A percentile compares a stretch with the other conserved stretches of the same genome.
Conservation (phyloP, 257 asterid genomes). For the Jacaranda copaia region DNA sequence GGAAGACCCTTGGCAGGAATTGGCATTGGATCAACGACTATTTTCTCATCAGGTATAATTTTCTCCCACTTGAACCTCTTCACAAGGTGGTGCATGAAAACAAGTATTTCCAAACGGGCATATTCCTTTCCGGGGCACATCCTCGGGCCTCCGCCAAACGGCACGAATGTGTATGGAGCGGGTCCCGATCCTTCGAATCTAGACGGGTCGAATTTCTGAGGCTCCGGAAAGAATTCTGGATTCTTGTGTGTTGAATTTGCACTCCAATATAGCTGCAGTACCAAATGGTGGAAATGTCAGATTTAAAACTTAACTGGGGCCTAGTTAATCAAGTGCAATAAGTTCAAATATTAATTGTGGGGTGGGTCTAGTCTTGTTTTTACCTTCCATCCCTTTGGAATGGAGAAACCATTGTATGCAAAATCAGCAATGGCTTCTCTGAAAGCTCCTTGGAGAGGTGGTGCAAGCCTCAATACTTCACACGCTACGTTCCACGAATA, state of each 20-base stretch:
- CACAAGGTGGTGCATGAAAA: constrained; percentile 62
- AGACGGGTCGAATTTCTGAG: constrained; percentile 61
- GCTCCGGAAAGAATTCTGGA: constrained; percentile 52
- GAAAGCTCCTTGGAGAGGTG: constrained; percentile 63
- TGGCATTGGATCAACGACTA: constrained; percentile 56
- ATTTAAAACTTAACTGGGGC: neutral
- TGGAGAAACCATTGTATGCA: constrained; percentile 50
- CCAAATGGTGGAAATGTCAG: neutral
- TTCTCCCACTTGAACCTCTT: constrained; percentile 58
- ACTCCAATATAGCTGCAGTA: constrained; percentile 58
- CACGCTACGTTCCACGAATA: constrained; percentile 66
- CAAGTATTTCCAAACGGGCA: constrained; percentile 55
- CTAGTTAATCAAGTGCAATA: neutral
- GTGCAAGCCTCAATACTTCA: constrained; percentile 58
- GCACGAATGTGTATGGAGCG: constrained; percentile 64
- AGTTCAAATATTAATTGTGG: no score
- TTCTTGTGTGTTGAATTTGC: constrained; percentile 57
- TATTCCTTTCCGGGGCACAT: constrained; percentile 69
- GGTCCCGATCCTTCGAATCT: constrained; percentile 64
- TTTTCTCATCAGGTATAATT: constrained; percentile 54
- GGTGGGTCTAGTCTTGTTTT: neutral
- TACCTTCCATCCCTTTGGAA: constrained; percentile 79
- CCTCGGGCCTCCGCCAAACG: constrained; percentile 66
- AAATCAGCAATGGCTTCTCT: constrained; percentile 64
- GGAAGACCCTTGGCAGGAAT: constrained; percentile 63